Percentiles rank a stretch among this genome's conserved stretches.
These are phyloP conservation scores for Asclepias syriaca DNA, from an alignment of 257 asterid genomes.

Conservation along the genomic window DNA sequence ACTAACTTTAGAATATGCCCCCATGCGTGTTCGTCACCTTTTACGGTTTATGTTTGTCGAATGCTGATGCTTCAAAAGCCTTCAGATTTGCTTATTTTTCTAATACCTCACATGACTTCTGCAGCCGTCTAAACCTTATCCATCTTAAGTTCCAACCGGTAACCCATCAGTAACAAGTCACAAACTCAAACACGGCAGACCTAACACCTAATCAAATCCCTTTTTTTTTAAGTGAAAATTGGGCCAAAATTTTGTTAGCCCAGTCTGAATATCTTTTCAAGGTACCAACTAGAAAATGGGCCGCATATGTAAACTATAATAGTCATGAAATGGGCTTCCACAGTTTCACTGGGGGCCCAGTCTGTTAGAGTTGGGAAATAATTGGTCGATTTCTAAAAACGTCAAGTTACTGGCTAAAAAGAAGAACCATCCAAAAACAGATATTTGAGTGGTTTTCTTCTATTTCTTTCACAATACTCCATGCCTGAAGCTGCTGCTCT, in stretches of 20 bases:
- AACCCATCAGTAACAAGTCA: not conserved
- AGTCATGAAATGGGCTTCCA: not conserved
- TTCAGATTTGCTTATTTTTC: not conserved
- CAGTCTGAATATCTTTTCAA: too few relatives aligned
- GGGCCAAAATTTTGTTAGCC: not conserved
- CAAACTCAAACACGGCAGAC: not conserved
- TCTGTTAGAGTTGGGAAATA: not conserved
- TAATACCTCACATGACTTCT: not conserved
- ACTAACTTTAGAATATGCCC: not conserved
- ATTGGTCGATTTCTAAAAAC: not conserved
- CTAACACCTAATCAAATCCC: too few relatives aligned
- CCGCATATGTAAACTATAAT: too few relatives aligned
- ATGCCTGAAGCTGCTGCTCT: too few relatives aligned
- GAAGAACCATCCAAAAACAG: not conserved
- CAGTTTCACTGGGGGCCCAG: not conserved
- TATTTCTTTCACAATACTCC: not conserved
- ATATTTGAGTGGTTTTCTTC: not conserved
- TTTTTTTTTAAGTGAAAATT: too few relatives aligned
- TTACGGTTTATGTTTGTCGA: not conserved
- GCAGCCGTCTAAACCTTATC: not conserved
- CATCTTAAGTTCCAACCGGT: not conserved
- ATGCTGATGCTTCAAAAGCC: not conserved
- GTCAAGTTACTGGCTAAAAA: not conserved
- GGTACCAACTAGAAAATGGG: not conserved
- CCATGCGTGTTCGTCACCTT: not conserved